phyloP scores from a whole-genome alignment of 1,284 basidiomycete genomes.

The Xerocomus nothofagi region DNA sequence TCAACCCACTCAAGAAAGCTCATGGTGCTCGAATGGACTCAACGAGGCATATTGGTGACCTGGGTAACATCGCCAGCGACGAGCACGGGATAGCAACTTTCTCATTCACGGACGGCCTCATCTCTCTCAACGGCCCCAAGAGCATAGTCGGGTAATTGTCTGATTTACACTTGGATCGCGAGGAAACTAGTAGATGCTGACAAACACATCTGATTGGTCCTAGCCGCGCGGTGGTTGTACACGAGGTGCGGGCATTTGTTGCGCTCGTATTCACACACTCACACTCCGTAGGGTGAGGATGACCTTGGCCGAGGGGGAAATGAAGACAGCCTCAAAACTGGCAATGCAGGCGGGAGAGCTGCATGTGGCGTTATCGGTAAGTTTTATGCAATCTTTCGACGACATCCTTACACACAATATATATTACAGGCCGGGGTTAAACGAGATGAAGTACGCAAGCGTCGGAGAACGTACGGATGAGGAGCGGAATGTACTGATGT shows the following conservation, averaged over 20 bases:
- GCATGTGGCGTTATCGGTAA: slow-evolving; percentile 77
- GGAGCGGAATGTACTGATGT: neutral
- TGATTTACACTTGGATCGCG: slow-evolving; percentile 10
- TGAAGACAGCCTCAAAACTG: slow-evolving; percentile 69
- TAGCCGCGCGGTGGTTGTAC: slow-evolving; percentile 62
- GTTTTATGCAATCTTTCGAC: slow-evolving; percentile 13
- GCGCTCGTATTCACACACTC: slow-evolving; percentile 12
- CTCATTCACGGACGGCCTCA: slow-evolving; percentile 56
- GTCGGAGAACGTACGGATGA: slow-evolving; percentile 2
- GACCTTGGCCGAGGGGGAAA: slow-evolving; percentile 72
- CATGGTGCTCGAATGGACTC: slow-evolving; percentile 65
- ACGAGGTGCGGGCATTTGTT: slow-evolving; percentile 47
- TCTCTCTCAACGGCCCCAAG: slow-evolving; percentile 69
- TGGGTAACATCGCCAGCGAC: slow-evolving; percentile 74
- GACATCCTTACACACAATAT: neutral
- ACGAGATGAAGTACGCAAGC: slow-evolving; percentile 5
- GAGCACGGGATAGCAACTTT: slow-evolving; percentile 57
- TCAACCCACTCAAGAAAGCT: slow-evolving; percentile 65
- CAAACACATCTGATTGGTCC: slow-evolving; percentile 1
- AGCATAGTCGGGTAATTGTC: slow-evolving; percentile 70
- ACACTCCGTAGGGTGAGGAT: slow-evolving; percentile 56
- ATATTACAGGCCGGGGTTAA: slow-evolving; percentile 23
- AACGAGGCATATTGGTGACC: slow-evolving; percentile 73
- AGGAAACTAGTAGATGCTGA: slow-evolving; percentile 6
- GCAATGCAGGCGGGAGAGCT: slow-evolving; percentile 69